A percentile compares a stretch with the other conserved stretches of the same genome.
Evolutionary conservation across 2,329 filamentous ascomycete genomes (phyloP).

Genomic region (Escovopsis weberi): DNA sequence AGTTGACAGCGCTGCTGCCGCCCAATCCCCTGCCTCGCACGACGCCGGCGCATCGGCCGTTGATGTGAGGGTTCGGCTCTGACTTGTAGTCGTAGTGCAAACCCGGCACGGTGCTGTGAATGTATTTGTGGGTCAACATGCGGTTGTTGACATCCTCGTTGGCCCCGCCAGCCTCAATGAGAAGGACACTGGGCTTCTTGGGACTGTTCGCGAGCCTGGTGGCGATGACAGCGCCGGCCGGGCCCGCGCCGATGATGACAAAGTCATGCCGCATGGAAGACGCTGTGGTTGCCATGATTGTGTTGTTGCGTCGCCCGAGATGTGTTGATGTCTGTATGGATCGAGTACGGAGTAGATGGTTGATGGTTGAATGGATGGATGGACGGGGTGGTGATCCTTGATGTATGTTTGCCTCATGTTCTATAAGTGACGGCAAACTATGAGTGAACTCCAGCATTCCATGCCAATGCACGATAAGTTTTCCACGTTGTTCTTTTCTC

Average conservation of each 20-base stretch:
- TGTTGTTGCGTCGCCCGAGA: background rate
- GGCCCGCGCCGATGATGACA: conserved; percentile 23
- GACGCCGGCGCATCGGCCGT: conserved; percentile 30
- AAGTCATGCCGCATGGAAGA: background rate
- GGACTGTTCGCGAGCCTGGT: conserved; percentile 32
- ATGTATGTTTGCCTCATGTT: no score
- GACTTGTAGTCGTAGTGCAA: conserved; percentile 41
- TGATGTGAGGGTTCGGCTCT: conserved; percentile 28
- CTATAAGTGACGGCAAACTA: no score
- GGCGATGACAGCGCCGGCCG: conserved; percentile 43
- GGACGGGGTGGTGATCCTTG: no score
- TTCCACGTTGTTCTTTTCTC: no score
- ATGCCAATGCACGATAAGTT: no score
- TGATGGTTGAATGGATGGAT: background rate
- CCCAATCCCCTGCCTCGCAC: conserved; percentile 36
- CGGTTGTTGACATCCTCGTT: conserved; percentile 33
- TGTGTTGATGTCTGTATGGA: background rate
- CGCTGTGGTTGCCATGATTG: background rate
- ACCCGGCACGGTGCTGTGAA: conserved; percentile 30
- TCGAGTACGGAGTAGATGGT: background rate
- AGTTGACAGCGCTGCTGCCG: conserved; percentile 39
- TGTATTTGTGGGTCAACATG: conserved; percentile 40
- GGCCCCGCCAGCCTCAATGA: conserved; percentile 43
- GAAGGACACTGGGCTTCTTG: conserved; percentile 36
- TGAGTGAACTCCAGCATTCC: no score